Percentiles rank a stretch among this genome's conserved stretches.
Evolutionary conservation across 2,329 filamentous ascomycete genomes (phyloP).

Genomic region (Colletotrichum euphorbiae): DNA sequence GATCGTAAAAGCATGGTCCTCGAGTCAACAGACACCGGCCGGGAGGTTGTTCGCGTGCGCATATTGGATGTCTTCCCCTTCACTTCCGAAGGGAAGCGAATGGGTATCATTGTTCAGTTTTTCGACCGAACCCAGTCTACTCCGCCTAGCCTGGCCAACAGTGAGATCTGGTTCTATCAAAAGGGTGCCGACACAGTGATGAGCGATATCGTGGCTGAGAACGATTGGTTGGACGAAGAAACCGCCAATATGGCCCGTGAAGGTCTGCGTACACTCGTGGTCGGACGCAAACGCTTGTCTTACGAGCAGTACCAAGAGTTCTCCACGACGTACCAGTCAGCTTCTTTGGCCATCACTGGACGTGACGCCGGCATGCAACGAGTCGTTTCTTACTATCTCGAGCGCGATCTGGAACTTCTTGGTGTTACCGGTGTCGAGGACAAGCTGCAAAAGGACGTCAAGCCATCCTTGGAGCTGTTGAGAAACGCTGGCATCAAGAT

Average conservation of each 20-base stretch:
- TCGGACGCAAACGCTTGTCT: constrained; percentile 91
- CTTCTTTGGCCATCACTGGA: constrained; percentile 81
- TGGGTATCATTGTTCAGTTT: constrained; percentile 97
- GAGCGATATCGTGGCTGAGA: constrained; percentile 92
- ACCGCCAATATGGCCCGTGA: constrained; percentile 99
- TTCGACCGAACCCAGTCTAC: constrained; percentile 67
- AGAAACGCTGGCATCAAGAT: constrained; percentile 99
- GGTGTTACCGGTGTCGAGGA: constrained; percentile 99
- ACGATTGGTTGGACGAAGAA: constrained; percentile 99
- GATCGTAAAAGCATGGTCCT: constrained; percentile 89
- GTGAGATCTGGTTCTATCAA: constrained; percentile 98
- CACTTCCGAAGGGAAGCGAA: constrained; percentile 96
- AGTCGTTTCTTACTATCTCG: constrained; percentile 83
- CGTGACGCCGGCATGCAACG: constrained; percentile 86
- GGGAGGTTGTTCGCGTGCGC: constrained; percentile 82
- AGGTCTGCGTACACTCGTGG: constrained; percentile 91
- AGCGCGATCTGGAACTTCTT: constrained; percentile 88
- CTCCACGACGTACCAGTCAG: constrained; percentile 77
- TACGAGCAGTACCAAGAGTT: constrained; percentile 85
- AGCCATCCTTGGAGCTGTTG: constrained; percentile 91
- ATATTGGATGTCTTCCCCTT: constrained; percentile 98
- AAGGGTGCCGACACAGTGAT: constrained; percentile 99
- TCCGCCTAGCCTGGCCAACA: constrained; percentile 61
- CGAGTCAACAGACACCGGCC: constrained; percentile 79
- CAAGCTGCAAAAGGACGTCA: constrained; percentile 94